phyloP scores from a whole-genome alignment of 768 basidiomycete genomes.

The Lactifluus echinatus region DNA sequence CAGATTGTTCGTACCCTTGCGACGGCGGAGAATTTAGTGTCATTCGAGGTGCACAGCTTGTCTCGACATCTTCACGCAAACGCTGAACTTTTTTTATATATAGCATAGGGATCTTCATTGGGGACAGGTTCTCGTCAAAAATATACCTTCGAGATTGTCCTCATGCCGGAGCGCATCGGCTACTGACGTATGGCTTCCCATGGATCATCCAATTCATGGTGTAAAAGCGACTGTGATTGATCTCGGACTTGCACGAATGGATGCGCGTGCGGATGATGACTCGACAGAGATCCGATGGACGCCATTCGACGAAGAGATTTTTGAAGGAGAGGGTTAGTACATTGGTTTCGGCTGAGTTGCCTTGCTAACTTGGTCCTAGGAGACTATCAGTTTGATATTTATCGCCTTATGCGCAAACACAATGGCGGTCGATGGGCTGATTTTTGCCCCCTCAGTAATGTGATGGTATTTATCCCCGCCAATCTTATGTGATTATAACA shows the following conservation, averaged over 20 bases:
- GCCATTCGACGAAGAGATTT: conserved; percentile 79
- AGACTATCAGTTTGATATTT: conserved; percentile 92
- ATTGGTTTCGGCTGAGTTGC: not conserved
- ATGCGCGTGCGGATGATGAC: conserved; percentile 41
- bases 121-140: conserved; percentile 88
- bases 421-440: conserved; percentile 60
- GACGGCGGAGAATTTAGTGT: conserved; percentile 67
- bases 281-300: conserved; percentile 56
- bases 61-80: not conserved
- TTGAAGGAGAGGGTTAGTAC: conserved; percentile 75
- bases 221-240: conserved; percentile 85
- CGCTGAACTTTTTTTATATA: not conserved
- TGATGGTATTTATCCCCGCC: conserved; percentile 58
- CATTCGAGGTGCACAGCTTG: conserved; percentile 68
- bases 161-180: conserved; percentile 22
- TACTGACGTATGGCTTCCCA: conserved; percentile 29
- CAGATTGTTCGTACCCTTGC: conserved; percentile 74
- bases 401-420: conserved; percentile 73
- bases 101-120: conserved; percentile 99
- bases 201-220: conserved; percentile 63
- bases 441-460: conserved; percentile 78
- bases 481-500: not conserved
- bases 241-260: conserved; percentile 85
- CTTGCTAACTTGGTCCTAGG: conserved; percentile 34
- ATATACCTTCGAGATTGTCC: conserved; percentile 28